phyloP scores from a whole-genome alignment of 2,329 filamentous ascomycete genomes.

The Neonectria ditissima region DNA sequence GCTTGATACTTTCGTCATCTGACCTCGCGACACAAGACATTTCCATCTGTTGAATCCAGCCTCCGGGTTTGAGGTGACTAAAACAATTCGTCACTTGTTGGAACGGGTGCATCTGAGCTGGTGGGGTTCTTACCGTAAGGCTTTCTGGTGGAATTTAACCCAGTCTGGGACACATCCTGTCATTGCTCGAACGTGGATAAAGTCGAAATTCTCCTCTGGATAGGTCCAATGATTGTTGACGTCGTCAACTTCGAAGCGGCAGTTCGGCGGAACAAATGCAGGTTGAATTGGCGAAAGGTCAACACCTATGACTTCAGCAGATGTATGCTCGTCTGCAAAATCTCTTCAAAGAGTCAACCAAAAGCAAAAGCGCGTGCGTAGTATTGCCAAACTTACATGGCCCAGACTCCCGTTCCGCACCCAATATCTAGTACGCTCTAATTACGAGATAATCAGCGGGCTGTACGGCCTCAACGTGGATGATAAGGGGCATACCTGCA shows the following conservation, averaged over 20 bases:
- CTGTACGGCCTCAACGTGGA: too few species aligned
- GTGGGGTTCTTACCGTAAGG: slow-evolving; percentile 57
- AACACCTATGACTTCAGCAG: slow-evolving; percentile 62
- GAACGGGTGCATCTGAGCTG: slow-evolving; percentile 50
- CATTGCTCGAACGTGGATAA: slow-evolving; percentile 68
- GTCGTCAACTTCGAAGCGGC: slow-evolving; percentile 73
- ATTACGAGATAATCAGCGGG: neutral
- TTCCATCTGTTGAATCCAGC: slow-evolving; percentile 30
- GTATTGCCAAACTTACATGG: slow-evolving; percentile 38
- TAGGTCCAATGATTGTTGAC: slow-evolving; percentile 64
- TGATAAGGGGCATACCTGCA: slow-evolving; percentile 23
- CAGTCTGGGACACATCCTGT: slow-evolving; percentile 66
- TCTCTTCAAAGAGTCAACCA: slow-evolving; percentile 25
- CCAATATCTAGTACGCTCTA: slow-evolving; percentile 49
- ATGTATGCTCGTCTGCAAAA: slow-evolving; percentile 55
- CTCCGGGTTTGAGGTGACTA: slow-evolving; percentile 29
- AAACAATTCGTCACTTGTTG: neutral
- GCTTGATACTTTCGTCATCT: slow-evolving; percentile 43
- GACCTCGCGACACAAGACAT: slow-evolving; percentile 22
- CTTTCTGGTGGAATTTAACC: slow-evolving; percentile 59
- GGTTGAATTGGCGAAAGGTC: slow-evolving; percentile 68
- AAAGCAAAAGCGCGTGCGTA: slow-evolving; percentile 22
- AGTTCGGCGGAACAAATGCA: slow-evolving; percentile 68
- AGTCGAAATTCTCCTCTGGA: slow-evolving; percentile 63
- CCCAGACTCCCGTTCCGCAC: slow-evolving; percentile 53